These are phyloP conservation scores for Termitomyces sp. DNA, from an alignment of 768 basidiomycete genomes.

Conservation along the genomic window DNA sequence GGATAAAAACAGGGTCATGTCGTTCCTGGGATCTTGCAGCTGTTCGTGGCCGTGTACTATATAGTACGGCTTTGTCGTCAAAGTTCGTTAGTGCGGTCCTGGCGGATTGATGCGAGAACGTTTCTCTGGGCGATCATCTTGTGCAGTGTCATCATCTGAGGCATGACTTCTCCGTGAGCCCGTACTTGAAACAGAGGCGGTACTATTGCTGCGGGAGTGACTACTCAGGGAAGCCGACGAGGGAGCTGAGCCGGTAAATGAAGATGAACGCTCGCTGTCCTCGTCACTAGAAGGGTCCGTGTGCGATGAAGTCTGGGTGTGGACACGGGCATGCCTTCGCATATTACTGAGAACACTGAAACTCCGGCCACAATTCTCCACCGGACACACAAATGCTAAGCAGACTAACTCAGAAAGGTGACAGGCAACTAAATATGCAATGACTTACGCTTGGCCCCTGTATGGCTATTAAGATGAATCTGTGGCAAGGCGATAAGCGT, in stretches of 20 bases:
- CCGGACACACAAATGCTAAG: constrained; percentile 73
- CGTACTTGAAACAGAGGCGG: constrained; percentile 39
- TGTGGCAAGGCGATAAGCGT: constrained; percentile 26
- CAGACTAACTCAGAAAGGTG: constrained; percentile 14
- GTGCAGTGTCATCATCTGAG: constrained; percentile 31
- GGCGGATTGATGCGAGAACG: constrained; percentile 26
- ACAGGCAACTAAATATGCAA: constrained; percentile 8
- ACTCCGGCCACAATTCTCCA: constrained; percentile 72
- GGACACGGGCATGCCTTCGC: constrained; percentile 81
- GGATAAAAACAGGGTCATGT: constrained; percentile 8
- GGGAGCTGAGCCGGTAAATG: constrained; percentile 21
- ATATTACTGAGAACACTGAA: constrained; percentile 90
- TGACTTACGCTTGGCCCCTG: constrained; percentile 78
- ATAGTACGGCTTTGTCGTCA: background rate
- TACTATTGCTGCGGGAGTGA: constrained; percentile 29
- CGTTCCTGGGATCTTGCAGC: background rate
- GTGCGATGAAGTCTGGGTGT: constrained; percentile 34
- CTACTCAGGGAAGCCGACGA: constrained; percentile 1
- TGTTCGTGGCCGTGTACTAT: background rate
- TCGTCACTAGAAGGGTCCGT: constrained; percentile 46
- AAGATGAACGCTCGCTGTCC: constrained; percentile 33
- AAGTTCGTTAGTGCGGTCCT: constrained; percentile 4
- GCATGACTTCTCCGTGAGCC: constrained; percentile 39
- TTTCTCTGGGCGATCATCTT: constrained; percentile 31
- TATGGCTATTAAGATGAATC: constrained; percentile 86